phyloP scores from a whole-genome alignment of 352 stramenopile species.

The Hyaloperonospora arabidopsidis region DNA sequence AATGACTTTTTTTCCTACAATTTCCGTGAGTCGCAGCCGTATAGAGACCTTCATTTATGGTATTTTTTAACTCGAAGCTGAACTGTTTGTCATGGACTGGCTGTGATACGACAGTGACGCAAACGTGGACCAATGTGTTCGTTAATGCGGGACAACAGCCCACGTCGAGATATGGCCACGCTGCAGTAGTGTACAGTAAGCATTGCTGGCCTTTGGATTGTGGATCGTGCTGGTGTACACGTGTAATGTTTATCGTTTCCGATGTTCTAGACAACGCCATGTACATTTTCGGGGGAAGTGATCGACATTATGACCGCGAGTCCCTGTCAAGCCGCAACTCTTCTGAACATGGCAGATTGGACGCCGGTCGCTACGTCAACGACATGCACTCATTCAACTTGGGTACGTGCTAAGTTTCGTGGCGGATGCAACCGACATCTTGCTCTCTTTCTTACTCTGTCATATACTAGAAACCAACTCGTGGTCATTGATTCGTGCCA shows the following conservation, averaged over 20 bases:
- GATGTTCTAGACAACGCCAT: conserved; percentile 22
- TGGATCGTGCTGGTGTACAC: not conserved
- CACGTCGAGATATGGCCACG: conserved; percentile 92
- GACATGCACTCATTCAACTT: conserved; percentile 97
- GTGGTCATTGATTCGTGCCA: conserved; percentile 28
- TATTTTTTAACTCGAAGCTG: conserved; percentile 1
- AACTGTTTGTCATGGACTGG: not conserved
- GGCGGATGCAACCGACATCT: not conserved
- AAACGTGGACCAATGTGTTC: conserved; percentile 70
- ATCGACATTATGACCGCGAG: conserved; percentile 42
- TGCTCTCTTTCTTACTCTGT: conserved; percentile 2
- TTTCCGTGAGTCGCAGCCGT: conserved; percentile 54
- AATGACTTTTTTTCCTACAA: conserved; percentile 95
- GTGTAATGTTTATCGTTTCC: conserved; percentile 1
- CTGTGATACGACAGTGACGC: conserved; percentile 42
- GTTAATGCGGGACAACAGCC: conserved; percentile 80
- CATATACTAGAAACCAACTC: conserved; percentile 49
- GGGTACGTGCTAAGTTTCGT: conserved; percentile 24
- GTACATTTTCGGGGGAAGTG: conserved; percentile 36
- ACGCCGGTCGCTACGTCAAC: conserved; percentile 80
- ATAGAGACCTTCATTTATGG: too few species aligned
- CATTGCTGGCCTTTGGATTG: not conserved
- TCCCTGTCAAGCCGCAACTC: conserved; percentile 77
- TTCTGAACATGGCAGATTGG: conserved; percentile 85
- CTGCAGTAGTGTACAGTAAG: conserved; percentile 82